Percentiles rank a stretch among this genome's conserved stretches.
phyloP scores from a whole-genome alignment of 805 yeast species.

The Candida jianshihensis region DNA sequence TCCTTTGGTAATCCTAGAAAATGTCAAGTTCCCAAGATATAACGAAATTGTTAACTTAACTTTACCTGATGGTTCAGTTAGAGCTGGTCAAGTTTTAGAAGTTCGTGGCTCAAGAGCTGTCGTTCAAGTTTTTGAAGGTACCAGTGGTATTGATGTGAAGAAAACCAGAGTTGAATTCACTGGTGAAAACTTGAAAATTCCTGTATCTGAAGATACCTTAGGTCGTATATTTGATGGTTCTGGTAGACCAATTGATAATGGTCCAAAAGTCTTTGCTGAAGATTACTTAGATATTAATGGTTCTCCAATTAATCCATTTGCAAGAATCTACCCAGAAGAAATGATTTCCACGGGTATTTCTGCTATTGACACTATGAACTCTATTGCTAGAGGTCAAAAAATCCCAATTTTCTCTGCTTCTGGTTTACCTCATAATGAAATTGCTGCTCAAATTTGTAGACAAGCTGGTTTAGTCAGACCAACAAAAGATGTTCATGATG shows the following conservation, averaged over 20 bases:
- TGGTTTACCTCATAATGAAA: conserved; percentile 98
- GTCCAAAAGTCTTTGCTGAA: conserved; percentile 97
- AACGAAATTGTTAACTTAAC: conserved; percentile 97
- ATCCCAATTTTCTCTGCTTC: conserved; percentile 99
- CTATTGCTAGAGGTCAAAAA: conserved; percentile 99
- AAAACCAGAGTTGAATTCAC: conserved; percentile 97
- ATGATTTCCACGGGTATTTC: conserved; percentile 99
- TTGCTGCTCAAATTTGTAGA: conserved; percentile 99
- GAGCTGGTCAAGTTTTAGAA: conserved; percentile 98
- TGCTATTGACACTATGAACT: conserved; percentile 98
- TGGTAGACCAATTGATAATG: conserved; percentile 96
- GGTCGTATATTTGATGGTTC: conserved; percentile 99
- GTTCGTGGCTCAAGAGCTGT: conserved; percentile 95
- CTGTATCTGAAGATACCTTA: conserved; percentile 94
- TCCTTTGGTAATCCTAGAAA: conserved; percentile 86
- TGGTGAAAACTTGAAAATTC: conserved; percentile 85
- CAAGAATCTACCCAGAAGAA: conserved; percentile 98
- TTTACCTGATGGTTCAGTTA: conserved; percentile 86
- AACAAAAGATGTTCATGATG: conserved; percentile 98
- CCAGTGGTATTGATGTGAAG: conserved; percentile 97
- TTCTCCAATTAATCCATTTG: conserved; percentile 96
- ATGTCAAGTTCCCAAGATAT: conserved; percentile 82
- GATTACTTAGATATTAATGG: conserved; percentile 98
- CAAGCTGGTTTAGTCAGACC: conserved; percentile 99
- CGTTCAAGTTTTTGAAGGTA: conserved; percentile 99